A percentile compares a stretch with the other conserved stretches of the same genome.
These are phyloP conservation scores for Lunasporangiospora selenospora DNA, from an alignment of 192 early-diverging fungal species.

Conservation along the genomic window DNA sequence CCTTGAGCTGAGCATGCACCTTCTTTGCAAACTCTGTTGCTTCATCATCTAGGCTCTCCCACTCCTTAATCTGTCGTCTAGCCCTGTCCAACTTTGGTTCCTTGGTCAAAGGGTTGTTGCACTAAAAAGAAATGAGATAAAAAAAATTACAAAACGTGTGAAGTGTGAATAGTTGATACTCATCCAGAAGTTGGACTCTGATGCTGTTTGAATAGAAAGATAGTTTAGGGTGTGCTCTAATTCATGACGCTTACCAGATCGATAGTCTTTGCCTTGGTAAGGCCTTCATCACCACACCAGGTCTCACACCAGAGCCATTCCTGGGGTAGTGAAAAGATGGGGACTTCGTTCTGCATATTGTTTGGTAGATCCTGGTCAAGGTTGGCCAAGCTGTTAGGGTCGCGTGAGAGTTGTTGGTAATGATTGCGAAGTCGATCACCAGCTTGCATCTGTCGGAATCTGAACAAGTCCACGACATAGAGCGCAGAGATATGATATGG, in stretches of 20 bases:
- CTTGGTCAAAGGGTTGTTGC: constrained; percentile 98
- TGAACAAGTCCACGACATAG: constrained; percentile 93
- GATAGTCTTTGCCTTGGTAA: constrained; percentile 94
- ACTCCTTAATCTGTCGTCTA: constrained; percentile 90
- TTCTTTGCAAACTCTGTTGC: constrained; percentile 56
- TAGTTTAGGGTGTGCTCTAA: not conserved
- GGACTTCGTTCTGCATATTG: constrained; percentile 92
- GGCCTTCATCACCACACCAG: constrained; percentile 90
- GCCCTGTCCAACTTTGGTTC: constrained; percentile 98
- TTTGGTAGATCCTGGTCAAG: constrained; percentile 99
- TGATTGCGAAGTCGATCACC: constrained; percentile 93
- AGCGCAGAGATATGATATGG: constrained; percentile 98
- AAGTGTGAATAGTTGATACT: no score
- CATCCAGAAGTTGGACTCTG: constrained; percentile 5
- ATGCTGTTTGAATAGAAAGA: not conserved
- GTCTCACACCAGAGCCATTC: constrained; percentile 99
- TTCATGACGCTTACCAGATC: constrained; percentile 94
- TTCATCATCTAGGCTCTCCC: constrained; percentile 85
- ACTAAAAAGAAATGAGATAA: constrained; percentile 54
- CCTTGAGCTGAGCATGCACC: constrained; percentile 29
- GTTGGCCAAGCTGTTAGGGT: constrained; percentile 91
- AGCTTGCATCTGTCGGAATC: constrained; percentile 92
- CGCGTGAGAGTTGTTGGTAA: constrained; percentile 90
- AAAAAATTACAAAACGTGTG: not conserved
- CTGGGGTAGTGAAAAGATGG: constrained; percentile 92